Percentiles rank a stretch among this genome's conserved stretches.
Evolutionary conservation across 1,284 basidiomycete genomes (phyloP).

Genomic region (Pulveroboletus sp.): DNA sequence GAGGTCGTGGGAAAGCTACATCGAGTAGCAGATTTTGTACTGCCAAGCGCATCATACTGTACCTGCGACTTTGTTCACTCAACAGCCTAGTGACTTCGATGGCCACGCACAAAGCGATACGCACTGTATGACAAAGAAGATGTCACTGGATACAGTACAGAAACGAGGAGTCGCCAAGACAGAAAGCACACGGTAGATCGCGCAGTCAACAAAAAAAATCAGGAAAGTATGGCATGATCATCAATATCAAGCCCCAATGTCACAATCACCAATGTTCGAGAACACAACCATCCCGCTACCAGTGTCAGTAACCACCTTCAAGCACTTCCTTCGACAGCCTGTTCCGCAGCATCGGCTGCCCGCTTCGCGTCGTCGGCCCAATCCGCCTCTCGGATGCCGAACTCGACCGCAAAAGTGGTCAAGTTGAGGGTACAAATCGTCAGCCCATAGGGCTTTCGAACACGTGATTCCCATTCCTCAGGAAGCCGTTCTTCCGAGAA

Average conservation of each 20-base stretch:
- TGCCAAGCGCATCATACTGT: no score
- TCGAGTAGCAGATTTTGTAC: no score
- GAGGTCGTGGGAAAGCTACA: no score
- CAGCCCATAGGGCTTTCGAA: conserved; percentile 53
- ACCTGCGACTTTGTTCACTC: no score
- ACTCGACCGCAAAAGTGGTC: conserved; percentile 52
- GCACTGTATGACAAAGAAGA: no score
- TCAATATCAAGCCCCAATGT: no score
- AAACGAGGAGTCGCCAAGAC: no score
- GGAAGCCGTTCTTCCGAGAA: conserved; percentile 67
- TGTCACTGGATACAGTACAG: no score
- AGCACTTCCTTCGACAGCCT: neutral
- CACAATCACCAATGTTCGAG: no score
- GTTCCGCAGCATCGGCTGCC: neutral
- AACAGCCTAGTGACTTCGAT: no score
- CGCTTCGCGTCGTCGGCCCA: conserved; percentile 8
- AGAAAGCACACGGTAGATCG: no score
- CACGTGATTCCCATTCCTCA: conserved; percentile 63
- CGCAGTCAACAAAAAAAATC: neutral
- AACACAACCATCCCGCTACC: neutral
- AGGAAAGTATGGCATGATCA: neutral
- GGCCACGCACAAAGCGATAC: no score
- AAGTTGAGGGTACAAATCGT: conserved; percentile 59
- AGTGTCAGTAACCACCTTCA: neutral
- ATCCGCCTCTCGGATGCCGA: conserved; percentile 33